Evolutionary conservation across 176 grass and related monocot genomes (phyloP).

Genomic region (Echinochloa phyllopogon): DNA sequence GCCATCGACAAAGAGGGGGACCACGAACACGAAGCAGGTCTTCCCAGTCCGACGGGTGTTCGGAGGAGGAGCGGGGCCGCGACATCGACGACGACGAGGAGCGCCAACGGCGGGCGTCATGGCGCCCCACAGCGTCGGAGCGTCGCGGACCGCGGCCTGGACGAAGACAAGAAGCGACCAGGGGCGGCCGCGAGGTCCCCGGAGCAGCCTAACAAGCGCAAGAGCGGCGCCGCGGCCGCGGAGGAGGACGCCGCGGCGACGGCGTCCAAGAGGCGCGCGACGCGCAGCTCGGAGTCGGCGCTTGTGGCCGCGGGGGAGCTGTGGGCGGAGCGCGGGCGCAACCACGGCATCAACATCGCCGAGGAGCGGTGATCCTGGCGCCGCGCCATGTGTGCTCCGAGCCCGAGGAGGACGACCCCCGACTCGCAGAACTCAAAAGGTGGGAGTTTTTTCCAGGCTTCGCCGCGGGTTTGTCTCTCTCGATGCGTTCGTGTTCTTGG

Average conservation of each 20-base stretch:
- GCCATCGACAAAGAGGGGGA: too few species aligned
- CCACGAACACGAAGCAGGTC: too few species aligned
- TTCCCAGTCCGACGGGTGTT: too few species aligned
- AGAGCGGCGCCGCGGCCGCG: background rate
- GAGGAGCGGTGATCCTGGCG: slow-evolving; percentile 23
- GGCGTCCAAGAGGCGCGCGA: background rate
- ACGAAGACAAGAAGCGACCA: background rate
- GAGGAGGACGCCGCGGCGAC: background rate
- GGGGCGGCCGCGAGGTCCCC: background rate
- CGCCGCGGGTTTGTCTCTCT: background rate
- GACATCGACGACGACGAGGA: too few species aligned
- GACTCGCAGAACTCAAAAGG: slow-evolving; percentile 16
- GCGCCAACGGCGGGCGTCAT: too few species aligned
- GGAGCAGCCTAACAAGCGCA: slow-evolving; percentile 32
- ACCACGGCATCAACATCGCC: slow-evolving; percentile 12
- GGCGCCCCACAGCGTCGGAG: too few species aligned
- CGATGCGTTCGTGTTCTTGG: background rate
- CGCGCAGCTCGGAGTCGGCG: background rate
- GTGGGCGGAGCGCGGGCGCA: slow-evolving; percentile 7
- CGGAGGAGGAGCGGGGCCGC: too few species aligned
- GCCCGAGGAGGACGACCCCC: background rate
- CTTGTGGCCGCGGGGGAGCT: slow-evolving; percentile 5
- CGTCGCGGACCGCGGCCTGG: too few species aligned
- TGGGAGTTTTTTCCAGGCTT: slow-evolving; percentile 15
- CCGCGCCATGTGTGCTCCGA: background rate